Evolutionary conservation across 345 rosid genomes (phyloP).

Genomic region (Xanthoceras sorbifolium): DNA sequence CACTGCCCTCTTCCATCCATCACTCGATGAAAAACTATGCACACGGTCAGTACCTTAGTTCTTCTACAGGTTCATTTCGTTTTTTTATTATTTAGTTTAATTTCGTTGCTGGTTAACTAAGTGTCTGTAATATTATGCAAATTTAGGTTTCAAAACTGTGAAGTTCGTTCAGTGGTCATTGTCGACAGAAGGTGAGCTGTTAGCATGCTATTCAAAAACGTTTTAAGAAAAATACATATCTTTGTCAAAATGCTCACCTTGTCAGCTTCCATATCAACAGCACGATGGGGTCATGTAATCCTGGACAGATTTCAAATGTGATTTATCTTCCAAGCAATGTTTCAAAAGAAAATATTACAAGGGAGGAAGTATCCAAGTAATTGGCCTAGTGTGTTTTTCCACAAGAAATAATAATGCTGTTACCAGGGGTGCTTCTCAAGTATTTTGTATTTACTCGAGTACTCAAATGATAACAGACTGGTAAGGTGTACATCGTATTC

Average conservation of each 20-base stretch:
- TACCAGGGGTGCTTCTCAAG: background rate
- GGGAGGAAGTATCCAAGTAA: slow-evolving; percentile 22
- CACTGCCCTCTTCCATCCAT: no score
- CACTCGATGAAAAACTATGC: slow-evolving; percentile 31
- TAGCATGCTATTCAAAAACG: background rate
- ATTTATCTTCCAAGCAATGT: slow-evolving; percentile 27
- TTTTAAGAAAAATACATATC: background rate
- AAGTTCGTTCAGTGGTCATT: slow-evolving; percentile 52
- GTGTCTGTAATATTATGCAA: background rate
- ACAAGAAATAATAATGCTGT: background rate
- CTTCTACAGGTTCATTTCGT: no score
- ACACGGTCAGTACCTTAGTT: slow-evolving; percentile 31
- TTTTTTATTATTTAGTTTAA: no score
- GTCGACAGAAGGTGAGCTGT: slow-evolving; percentile 40
- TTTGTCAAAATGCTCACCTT: background rate
- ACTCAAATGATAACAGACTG: background rate
- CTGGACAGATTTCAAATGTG: slow-evolving; percentile 24
- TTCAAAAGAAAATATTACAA: slow-evolving; percentile 8
- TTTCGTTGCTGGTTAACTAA: background rate
- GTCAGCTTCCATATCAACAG: slow-evolving; percentile 15
- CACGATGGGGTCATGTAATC: slow-evolving; percentile 22
- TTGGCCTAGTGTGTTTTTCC: background rate
- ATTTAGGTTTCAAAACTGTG: slow-evolving; percentile 62
- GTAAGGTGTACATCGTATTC: background rate
- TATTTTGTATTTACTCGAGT: background rate